Conservation (phyloP, 2,329 filamentous ascomycete genomes). For the Botrytis galanthina region DNA sequence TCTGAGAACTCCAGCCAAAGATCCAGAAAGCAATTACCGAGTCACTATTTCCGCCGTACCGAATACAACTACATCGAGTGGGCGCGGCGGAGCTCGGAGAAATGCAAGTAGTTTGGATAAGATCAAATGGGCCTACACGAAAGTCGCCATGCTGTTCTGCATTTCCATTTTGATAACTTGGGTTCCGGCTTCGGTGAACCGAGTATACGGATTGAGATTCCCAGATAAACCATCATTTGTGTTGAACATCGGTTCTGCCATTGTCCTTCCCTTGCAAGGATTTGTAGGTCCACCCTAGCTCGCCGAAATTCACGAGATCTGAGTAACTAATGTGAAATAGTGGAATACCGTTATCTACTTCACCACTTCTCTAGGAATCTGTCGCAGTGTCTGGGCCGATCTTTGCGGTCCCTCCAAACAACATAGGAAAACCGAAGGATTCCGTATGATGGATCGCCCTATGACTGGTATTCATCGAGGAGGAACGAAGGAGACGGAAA, state of each 20-base stretch:
- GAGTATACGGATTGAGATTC: slow-evolving; percentile 66
- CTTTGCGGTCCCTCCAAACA: not conserved
- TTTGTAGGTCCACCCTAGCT: slow-evolving; percentile 43
- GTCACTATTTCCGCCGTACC: slow-evolving; percentile 22
- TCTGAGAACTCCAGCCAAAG: not conserved
- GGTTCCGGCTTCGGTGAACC: slow-evolving; percentile 74
- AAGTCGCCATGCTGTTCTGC: slow-evolving; percentile 69
- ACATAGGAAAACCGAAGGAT: not conserved
- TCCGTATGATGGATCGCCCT: slow-evolving; percentile 10
- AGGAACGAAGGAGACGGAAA: not conserved
- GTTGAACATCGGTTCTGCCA: slow-evolving; percentile 66
- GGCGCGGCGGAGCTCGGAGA: not conserved
- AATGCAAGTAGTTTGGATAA: slow-evolving; percentile 46
- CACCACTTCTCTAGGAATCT: slow-evolving; percentile 55
- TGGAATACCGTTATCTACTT: slow-evolving; percentile 81
- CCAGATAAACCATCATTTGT: slow-evolving; percentile 50
- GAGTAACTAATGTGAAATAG: not conserved
- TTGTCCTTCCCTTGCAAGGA: slow-evolving; percentile 76
- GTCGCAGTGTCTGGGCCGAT: slow-evolving; percentile 13
- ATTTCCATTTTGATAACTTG: slow-evolving; percentile 68
- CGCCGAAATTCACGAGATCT: not conserved
- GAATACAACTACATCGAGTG: not conserved
- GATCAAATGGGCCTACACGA: slow-evolving; percentile 67
- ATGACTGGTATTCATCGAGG: not conserved
- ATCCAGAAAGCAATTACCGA: slow-evolving; percentile 21